A percentile compares a stretch with the other conserved stretches of the same genome.
Evolutionary conservation across 1,284 basidiomycete species (phyloP).

Genomic region (Leccinum griseonigrum): DNA sequence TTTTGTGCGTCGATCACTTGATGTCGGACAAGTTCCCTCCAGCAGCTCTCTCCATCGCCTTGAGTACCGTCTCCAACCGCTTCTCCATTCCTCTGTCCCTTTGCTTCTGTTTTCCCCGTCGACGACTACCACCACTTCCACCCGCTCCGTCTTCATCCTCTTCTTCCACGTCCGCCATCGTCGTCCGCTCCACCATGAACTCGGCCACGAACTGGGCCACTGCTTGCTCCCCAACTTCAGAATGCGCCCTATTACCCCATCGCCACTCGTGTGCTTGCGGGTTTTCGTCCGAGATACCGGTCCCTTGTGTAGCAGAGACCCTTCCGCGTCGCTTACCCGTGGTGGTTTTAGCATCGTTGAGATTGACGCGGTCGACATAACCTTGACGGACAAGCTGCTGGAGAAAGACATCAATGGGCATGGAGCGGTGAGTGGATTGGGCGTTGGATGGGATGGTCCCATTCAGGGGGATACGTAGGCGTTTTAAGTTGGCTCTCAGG

Average conservation of each 20-base stretch:
- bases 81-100: constrained; percentile 29
- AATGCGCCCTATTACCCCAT: constrained; percentile 72
- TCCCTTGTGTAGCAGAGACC: constrained; percentile 38
- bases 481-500: constrained; percentile 58
- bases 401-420: constrained; percentile 59
- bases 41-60: constrained; percentile 61
- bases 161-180: constrained; percentile 35
- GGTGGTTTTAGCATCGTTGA: constrained; percentile 44
- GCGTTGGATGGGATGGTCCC: constrained; percentile 46
- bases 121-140: constrained; percentile 8
- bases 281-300: constrained; percentile 49
- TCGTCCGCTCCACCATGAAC: constrained; percentile 62
- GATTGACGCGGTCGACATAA: constrained; percentile 59
- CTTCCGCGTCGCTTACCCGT: constrained; percentile 54
- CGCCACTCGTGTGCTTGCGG: constrained; percentile 63
- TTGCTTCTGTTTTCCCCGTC: constrained; percentile 24
- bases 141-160: constrained; percentile 41
- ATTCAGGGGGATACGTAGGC: constrained; percentile 50
- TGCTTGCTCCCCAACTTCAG: constrained; percentile 68
- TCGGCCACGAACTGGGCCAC: constrained; percentile 68
- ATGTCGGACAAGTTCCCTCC: constrained; percentile 53
- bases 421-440: constrained; percentile 45
- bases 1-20: constrained; percentile 24
- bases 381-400: constrained; percentile 56
- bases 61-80: constrained; percentile 46